A percentile compares a stretch with the other conserved stretches of the same genome.
Conservation (phyloP, 805 yeast species). For the Myxozyma vanderwaltii region DNA sequence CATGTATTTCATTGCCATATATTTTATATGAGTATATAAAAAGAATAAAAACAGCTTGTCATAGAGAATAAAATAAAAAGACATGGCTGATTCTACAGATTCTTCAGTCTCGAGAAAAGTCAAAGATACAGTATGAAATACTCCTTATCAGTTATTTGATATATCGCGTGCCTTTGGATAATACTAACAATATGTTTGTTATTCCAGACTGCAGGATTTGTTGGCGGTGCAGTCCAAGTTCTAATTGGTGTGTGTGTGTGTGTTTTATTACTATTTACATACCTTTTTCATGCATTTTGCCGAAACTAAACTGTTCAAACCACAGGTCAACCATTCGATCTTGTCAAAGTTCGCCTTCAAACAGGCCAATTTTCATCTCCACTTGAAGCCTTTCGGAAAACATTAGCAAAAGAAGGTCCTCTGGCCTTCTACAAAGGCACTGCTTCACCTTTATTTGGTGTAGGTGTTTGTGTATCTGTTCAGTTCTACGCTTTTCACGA, state of each 20-base stretch:
- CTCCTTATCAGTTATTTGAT: background rate
- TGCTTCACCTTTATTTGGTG: conserved; percentile 84
- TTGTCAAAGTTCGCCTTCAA: conserved; percentile 90
- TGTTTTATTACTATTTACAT: no score
- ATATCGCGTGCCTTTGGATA: background rate
- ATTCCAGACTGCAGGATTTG: conserved; percentile 52
- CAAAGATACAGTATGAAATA: conserved; percentile 49
- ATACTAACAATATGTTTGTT: conserved; percentile 44
- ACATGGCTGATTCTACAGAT: conserved; percentile 29
- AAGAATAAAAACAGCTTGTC: background rate
- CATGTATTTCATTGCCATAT: background rate
- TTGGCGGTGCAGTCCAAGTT: conserved; percentile 59
- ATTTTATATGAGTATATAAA: background rate
- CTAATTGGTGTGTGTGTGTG: conserved; percentile 68
- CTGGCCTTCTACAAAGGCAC: conserved; percentile 93
- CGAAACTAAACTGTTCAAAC: background rate
- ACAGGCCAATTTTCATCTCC: conserved; percentile 69
- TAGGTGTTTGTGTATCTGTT: conserved; percentile 58
- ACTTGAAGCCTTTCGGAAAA: conserved; percentile 71
- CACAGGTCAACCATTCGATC: conserved; percentile 33
- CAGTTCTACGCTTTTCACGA: conserved; percentile 95
- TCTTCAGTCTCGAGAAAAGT: conserved; percentile 47
- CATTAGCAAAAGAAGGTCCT: conserved; percentile 79
- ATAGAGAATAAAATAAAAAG: background rate
- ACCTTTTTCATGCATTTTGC: background rate